Base-by-base conservation (phyloP, 2,329 filamentous ascomycete species). In the Aspergillus persii region DNA sequence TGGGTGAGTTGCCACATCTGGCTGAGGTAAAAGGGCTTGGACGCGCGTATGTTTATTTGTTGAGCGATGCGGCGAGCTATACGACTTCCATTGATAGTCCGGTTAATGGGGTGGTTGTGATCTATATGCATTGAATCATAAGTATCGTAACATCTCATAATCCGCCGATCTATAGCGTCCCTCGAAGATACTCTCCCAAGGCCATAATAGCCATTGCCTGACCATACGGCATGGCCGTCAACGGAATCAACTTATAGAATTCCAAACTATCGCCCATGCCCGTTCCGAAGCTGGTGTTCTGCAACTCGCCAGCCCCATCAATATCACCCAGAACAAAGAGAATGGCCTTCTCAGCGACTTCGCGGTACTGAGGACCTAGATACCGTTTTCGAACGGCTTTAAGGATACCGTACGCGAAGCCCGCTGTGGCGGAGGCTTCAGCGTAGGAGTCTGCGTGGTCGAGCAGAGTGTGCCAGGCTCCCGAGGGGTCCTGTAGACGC, bases 131-230 rank as follows among this genome's bases (percentile, higher is more conserved):
- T 46, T 15, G 36, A 18, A 2, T 41, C 36, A 41, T n/a, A 41
- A 41, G 15, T 41, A 41, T 41, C 36, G 15, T 31, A 23, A 15
- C 18, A 48, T 52, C 27, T 27, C 12, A 53, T 52, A 12, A 44
- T 8, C 15, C 7, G 0, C 36, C 1, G n/a, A 31, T 27, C 30
- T 57, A 63, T 44, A 63, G 12, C 23, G 44, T 59, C 7, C 63
- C 64, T 51, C 89, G 81, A 73, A 90, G 71, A 66, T 89, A 90
- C 75, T 94, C 90, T 0, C 89, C 89, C 63, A 93, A 72, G 0
- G 89, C 87, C 87, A 93, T 92, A 63, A 92, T 91, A 0, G 89
- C 90, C 90, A 93, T 92, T 0, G 89, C 89, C 73, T 93, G 90
- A 0, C 90, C 90, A 67, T 93, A 93, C 6, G 90, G 90, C 90